Conservation (phyloP, 495 filamentous ascomycete genomes). For the Rhypophila decipiens region DNA sequence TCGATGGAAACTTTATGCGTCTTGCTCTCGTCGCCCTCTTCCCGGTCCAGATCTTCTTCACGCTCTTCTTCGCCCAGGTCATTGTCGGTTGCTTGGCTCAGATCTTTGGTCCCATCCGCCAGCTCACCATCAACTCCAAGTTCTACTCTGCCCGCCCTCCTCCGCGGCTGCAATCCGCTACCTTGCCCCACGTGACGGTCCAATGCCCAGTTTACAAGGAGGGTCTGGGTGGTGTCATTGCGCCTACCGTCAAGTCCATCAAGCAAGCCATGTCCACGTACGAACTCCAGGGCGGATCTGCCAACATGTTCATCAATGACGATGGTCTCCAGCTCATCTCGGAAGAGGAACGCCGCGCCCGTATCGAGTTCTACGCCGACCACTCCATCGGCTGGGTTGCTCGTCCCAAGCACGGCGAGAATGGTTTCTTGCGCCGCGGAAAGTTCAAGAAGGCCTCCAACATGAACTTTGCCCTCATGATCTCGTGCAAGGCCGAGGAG, state of each 20-base stretch:
- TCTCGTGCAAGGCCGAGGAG: slow-evolving; percentile 70
- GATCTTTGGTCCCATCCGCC: slow-evolving; percentile 64
- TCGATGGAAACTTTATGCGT: slow-evolving; percentile 55
- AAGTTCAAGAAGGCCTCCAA: slow-evolving; percentile 77
- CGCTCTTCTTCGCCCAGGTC: slow-evolving; percentile 69
- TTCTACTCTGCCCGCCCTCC: slow-evolving; percentile 68
- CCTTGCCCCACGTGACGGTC: slow-evolving; percentile 62
- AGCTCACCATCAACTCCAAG: slow-evolving; percentile 67
- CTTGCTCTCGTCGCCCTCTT: slow-evolving; percentile 56
- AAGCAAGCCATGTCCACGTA: slow-evolving; percentile 73
- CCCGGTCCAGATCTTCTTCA: slow-evolving; percentile 74
- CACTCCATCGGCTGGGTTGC: slow-evolving; percentile 79
- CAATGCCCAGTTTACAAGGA: slow-evolving; percentile 73
- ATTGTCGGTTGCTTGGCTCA: slow-evolving; percentile 69
- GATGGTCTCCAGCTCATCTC: slow-evolving; percentile 66
- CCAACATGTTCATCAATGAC: slow-evolving; percentile 77
- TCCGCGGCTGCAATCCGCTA: slow-evolving; percentile 43
- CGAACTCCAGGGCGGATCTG: slow-evolving; percentile 72
- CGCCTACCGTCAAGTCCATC: slow-evolving; percentile 61
- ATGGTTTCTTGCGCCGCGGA: slow-evolving; percentile 56
- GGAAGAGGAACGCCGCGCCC: slow-evolving; percentile 57
- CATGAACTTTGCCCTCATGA: slow-evolving; percentile 76
- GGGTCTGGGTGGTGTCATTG: slow-evolving; percentile 57
- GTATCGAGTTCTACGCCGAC: slow-evolving; percentile 63
- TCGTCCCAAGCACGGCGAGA: slow-evolving; percentile 56